A percentile compares a stretch with the other conserved stretches of the same genome.
phyloP scores from a whole-genome alignment of 2,329 filamentous ascomycete genomes.

The Aspergillus pseudoterreus region DNA sequence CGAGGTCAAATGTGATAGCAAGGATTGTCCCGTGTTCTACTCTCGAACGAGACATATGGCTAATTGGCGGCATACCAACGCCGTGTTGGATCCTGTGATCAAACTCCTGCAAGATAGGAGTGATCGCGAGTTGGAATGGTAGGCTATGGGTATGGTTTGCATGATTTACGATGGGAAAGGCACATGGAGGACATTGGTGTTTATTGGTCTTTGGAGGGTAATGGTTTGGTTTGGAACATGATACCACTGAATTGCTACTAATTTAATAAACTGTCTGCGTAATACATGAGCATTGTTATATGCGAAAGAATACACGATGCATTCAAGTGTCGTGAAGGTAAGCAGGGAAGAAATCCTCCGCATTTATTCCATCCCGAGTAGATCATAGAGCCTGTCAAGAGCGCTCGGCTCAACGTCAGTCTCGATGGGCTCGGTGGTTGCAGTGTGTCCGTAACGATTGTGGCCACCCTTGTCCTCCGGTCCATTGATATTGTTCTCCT shows the following conservation, averaged over 20 bases:
- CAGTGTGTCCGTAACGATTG: no score
- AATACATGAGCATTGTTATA: no score
- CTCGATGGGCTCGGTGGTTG: conserved; percentile 1
- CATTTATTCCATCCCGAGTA: conserved; percentile 9
- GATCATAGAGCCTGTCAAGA: conserved; percentile 20
- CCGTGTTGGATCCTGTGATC: conserved; percentile 35
- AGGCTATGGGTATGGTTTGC: conserved; percentile 4
- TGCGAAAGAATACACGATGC: no score
- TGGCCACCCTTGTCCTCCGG: no score
- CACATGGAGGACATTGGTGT: neutral
- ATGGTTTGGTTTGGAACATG: neutral
- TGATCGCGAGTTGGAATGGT: conserved; percentile 38
- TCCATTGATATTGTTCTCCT: no score
- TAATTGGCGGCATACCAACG: conserved; percentile 34
- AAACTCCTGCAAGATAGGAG: conserved; percentile 32
- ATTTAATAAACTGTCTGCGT: neutral
- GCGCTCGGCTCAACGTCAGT: conserved; percentile 21
- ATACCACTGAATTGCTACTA: neutral
- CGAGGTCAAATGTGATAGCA: conserved; percentile 79
- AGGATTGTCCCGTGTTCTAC: conserved; percentile 92
- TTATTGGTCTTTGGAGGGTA: neutral
- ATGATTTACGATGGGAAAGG: neutral
- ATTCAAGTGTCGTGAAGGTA: no score
- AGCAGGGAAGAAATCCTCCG: neutral
- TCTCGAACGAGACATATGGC: conserved; percentile 37